These are phyloP conservation scores for Mucor velutinosus DNA, from an alignment of 371 early-diverging fungal genomes.

Conservation along the genomic window DNA sequence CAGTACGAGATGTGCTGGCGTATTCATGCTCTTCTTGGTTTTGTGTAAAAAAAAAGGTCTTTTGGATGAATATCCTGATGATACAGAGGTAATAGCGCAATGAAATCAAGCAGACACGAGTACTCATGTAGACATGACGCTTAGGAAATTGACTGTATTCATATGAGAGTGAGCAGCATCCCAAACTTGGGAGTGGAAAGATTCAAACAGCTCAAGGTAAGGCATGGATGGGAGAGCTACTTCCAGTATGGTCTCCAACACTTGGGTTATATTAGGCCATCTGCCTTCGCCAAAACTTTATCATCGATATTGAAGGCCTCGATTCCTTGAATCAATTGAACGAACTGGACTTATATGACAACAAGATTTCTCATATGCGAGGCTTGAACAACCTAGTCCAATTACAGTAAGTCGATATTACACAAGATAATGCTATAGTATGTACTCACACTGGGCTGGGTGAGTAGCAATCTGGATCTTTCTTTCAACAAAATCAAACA, in stretches of 20 bases:
- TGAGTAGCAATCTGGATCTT: constrained; percentile 75
- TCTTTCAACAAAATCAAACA: constrained; percentile 90
- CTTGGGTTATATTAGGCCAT: constrained; percentile 67
- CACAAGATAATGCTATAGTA: not conserved
- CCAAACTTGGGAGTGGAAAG: constrained; percentile 64
- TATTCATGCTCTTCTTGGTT: not conserved
- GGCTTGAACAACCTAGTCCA: constrained; percentile 61
- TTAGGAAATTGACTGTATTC: constrained; percentile 82
- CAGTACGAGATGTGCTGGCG: not conserved
- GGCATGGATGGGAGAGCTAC: not conserved
- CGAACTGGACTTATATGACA: constrained; percentile 96
- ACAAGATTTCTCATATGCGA: constrained; percentile 81
- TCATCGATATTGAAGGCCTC: constrained; percentile 75
- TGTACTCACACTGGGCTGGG: not conserved
- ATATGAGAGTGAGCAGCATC: constrained; percentile 70
- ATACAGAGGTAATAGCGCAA: constrained; percentile 25
- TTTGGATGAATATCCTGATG: constrained; percentile 46
- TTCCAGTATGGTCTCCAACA: too few species aligned
- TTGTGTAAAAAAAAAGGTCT: constrained; percentile 28
- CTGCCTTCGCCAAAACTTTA: constrained; percentile 90
- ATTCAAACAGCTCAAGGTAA: constrained; percentile 73
- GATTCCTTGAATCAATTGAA: constrained; percentile 56
- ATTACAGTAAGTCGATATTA: constrained; percentile 60
- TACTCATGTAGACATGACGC: not conserved
- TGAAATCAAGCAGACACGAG: not conserved